Conservation (phyloP, 345 rosid genomes). For the Excoecaria cochinchinensis region DNA sequence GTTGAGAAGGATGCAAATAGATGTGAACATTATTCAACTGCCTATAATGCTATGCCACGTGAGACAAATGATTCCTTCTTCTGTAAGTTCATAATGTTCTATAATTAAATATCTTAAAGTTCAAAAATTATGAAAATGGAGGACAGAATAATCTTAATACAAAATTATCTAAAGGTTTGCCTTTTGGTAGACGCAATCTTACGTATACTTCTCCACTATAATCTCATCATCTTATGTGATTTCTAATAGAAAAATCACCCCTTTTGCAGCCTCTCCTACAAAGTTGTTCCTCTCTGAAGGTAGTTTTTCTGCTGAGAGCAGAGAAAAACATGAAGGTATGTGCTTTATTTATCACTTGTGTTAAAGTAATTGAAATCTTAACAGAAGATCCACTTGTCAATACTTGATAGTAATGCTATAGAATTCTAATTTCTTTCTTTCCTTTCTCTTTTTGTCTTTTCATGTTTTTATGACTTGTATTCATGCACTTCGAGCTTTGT, state of each 20-base stretch:
- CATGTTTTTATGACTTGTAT: background rate
- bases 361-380: background rate
- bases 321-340: background rate
- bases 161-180: background rate
- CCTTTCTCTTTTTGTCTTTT: too few relatives aligned
- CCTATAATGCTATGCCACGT: conserved; percentile 12
- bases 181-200: background rate
- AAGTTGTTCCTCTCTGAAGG: background rate
- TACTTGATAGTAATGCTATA: background rate
- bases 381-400: background rate
- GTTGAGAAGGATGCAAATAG: conserved; percentile 16
- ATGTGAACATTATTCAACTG: background rate
- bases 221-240: background rate
- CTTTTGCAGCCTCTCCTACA: background rate
- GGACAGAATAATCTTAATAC: background rate
- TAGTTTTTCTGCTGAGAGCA: background rate
- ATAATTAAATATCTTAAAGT: background rate
- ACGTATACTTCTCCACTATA: background rate
- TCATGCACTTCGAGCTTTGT: background rate
- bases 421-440: background rate
- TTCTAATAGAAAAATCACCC: background rate
- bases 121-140: background rate
- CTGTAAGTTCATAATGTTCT: background rate
- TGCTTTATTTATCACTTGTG: background rate
- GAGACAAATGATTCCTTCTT: background rate